A percentile compares a stretch with the other conserved stretches of the same genome.
These are phyloP conservation scores for Kregervanrija delftensis DNA, from an alignment of 805 yeast genomes.

Conservation along the genomic window DNA sequence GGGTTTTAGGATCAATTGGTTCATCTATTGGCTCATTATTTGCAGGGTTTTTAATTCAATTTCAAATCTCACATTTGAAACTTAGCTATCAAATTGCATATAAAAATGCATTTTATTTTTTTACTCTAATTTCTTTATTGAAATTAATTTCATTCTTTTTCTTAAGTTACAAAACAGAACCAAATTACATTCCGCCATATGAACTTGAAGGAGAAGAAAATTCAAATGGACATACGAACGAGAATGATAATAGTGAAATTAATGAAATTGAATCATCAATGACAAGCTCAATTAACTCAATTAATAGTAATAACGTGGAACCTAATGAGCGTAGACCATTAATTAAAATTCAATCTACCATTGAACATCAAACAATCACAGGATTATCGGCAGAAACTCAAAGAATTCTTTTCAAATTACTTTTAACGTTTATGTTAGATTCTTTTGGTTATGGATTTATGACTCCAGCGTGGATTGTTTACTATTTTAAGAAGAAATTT, in stretches of 20 bases:
- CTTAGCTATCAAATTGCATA: constrained; percentile 41
- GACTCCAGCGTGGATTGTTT: constrained; percentile 85
- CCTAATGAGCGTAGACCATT: constrained; percentile 6
- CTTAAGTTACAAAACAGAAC: constrained; percentile 49
- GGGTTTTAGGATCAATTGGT: constrained; percentile 62
- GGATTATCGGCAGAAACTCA: constrained; percentile 38
- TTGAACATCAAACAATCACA: constrained; percentile 21
- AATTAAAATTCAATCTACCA: constrained; percentile 13
- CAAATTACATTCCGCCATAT: constrained; percentile 21
- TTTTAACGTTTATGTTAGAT: constrained; percentile 70
- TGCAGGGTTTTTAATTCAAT: constrained; percentile 55
- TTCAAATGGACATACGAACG: background rate
- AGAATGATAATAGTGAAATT: background rate
- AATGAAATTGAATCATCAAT: background rate
- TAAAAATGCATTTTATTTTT: constrained; percentile 47
- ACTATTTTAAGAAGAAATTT: constrained; percentile 61
- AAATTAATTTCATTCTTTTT: constrained; percentile 46
- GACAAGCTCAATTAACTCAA: background rate
- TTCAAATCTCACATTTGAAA: constrained; percentile 26
- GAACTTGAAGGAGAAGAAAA: constrained; percentile 7
- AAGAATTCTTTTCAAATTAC: constrained; percentile 38
- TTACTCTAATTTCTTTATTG: constrained; percentile 45
- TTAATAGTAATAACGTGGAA: background rate
- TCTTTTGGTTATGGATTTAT: constrained; percentile 85
- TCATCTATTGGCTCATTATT: constrained; percentile 64